Evolutionary conservation across 202 grass and related monocot species (phyloP), one percentile per base, ranked within the genome.

Genomic region (Panicum hallii): DNA sequence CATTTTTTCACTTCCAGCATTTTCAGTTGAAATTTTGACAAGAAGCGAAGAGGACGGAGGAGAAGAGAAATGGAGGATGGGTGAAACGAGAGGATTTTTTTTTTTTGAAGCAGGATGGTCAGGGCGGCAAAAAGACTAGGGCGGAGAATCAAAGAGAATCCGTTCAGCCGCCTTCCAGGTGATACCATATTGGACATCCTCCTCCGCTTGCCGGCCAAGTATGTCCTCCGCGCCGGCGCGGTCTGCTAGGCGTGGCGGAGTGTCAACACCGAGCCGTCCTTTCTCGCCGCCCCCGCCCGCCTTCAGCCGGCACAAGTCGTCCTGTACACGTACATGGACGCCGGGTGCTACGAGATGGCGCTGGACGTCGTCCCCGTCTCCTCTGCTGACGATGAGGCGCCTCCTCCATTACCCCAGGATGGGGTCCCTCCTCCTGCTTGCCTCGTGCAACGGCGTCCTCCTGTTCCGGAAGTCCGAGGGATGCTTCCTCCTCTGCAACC

Each of bases 391-490:
- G n/a, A 32, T 13, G n/a, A 22, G 62, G 22, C 22, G 19, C 1
- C 30, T 75, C 32, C 1, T 75, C 23, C 10, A 34, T 19, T 42
- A 75, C 50, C 17, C 72, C 19, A 22, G 11, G 28, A 3, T 0
- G 8, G 41, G 15, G 7, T 1, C 2, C 30, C 19, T 40, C 48
- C 6, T 5, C 0, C 17, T n/a, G 17, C 8, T 28, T 0, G 80
- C 44, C 6, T 74, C 80, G 19, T 83, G 69, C 44, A 47, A 74
- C 12, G 70, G 45, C 32, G 30, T 78, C 6, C 67, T 82, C 63
- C 52, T 84, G 6, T 9, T 84, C 7, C 2, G 5, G 13, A 44
- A 12, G n/a, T 1, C 9, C 38, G 0, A 2, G 15, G 4, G 14
- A 0, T 6, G 0, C 40, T 47, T n/a, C 40, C 22, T 60, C 23